Base-by-base conservation (phyloP, 345 rosid species). In the Populus simonii region DNA sequence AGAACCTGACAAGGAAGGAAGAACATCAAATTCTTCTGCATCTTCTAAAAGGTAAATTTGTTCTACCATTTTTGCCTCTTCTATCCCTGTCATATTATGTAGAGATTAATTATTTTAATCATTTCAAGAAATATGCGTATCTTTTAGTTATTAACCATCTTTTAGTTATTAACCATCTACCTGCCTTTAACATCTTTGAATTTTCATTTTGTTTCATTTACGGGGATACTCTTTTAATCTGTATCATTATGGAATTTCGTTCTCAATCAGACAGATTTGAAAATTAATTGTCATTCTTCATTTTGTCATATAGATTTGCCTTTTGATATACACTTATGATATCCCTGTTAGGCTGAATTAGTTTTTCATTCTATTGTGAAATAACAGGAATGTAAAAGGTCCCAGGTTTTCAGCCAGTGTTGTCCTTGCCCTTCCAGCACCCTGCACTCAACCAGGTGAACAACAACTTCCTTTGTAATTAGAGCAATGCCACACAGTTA, bases 381-480 rank as follows among this genome's bases (percentile, higher is more conserved):
- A 49, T 74, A 63, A 59, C 66, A 77, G 83, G 77, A 63, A 67
- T 38, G 81, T 66, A 29, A 72, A 69, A 7, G 43, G 41, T n/a
- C 23, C 62, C 55, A 31, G 29, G 38, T 20, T 74, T 79, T 73
- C 71, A 33, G 39, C 63, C 68, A 66, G 22, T 31, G 31, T 72
- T 61, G 81, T 68, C 25, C 57, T 74, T 66, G 72, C 69, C 17
- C 70, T 39, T 68, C 76, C 65, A 70, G 78, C 73, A 35, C 25
- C 72, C 71, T 36, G 68, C 47, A 47, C 47, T 68, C 70, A 35
- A 65, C 72, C 65, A 72, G 86, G 84, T 75, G 63, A 76, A 35
- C 10, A 51, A 1, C 66, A 66, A 55, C 38, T 62, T 75, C 72
- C 35, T 36, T 68, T 59, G 23, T 31, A 66, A 45, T 70, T 66